Evolutionary conservation across 352 stramenopile genomes (phyloP), one percentile per base, ranked within the genome.

Genomic region (Globisporangium canariense): DNA sequence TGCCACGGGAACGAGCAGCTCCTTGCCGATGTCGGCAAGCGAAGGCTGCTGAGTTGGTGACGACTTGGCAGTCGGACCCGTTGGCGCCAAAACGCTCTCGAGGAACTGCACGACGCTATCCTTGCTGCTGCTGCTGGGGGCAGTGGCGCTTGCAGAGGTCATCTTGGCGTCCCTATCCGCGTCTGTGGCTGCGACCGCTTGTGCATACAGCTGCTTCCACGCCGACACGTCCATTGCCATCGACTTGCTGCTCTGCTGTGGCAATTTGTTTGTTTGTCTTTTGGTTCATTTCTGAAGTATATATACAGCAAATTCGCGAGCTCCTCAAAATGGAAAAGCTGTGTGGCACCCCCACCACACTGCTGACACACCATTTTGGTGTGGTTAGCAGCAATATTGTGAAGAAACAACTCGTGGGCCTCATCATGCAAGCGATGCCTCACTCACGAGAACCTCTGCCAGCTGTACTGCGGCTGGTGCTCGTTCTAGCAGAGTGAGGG

Each of bases 1-100:
- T 10, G 67, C 56, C 11, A 81, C 22, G 5, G 61, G 38, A 3
- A 81, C 50, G 10, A 78, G 10, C 9, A 83, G 56, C n/a, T 67
- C 18, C 2, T 34, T 50, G 11, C 55, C 73, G 28, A 81, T 62
- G 0, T 38, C 50, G 16, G 64, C 58, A 51, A 81, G 9, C 36
- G 49, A 14, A 40, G 41, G 43, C 16, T 40, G 57, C 36, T 59
- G 36, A 5, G 14, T 3, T 9, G 32, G 8, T 56, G 38, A 14
- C 0, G 49, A 25, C 30, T 52, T 53, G 18, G 45, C 14, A 18
- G 8, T 18, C 8, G 36, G 47, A 18, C 47, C 36, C 14, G 18
- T 43, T 28, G 47, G 10, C 20, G 34, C 46, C 20, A 70, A 32
- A 34, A 57, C 65, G 18, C 32, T 58, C 6, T 53, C 41, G 20